Evolutionary conservation across 2,329 filamentous ascomycete species (phyloP).

Genomic region (Clarireedia paspali): DNA sequence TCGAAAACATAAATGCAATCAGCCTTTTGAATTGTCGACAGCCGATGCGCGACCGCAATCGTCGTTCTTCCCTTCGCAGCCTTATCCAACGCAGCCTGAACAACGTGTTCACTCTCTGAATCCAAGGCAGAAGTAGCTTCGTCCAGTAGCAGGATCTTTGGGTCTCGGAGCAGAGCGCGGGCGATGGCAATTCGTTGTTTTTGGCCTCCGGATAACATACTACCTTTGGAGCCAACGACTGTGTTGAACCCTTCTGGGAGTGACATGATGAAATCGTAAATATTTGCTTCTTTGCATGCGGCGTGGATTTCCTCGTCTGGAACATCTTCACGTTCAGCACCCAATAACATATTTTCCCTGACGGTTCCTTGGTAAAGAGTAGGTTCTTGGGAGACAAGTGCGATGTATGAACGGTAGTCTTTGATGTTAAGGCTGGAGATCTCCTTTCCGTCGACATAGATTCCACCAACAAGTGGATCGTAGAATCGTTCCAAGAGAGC

Average conservation of each 20-base stretch:
- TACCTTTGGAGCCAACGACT: slow-evolving; percentile 78
- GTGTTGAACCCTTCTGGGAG: slow-evolving; percentile 60
- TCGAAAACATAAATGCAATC: slow-evolving; percentile 97
- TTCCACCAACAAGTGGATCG: slow-evolving; percentile 71
- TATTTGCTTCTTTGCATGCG: slow-evolving; percentile 85
- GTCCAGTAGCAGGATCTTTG: slow-evolving; percentile 77
- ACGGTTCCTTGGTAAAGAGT: slow-evolving; percentile 92
- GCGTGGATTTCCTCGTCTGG: slow-evolving; percentile 65
- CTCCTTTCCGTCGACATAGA: slow-evolving; percentile 77
- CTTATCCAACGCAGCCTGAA: slow-evolving; percentile 72
- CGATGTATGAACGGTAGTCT: slow-evolving; percentile 75
- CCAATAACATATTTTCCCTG: slow-evolving; percentile 81
- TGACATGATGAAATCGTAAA: slow-evolving; percentile 70
- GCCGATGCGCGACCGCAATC: slow-evolving; percentile 85
- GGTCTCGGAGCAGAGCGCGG: slow-evolving; percentile 81
- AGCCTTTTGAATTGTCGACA: slow-evolving; percentile 90
- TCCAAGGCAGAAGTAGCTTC: slow-evolving; percentile 76
- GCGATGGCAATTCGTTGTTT: slow-evolving; percentile 92
- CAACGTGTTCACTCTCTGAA: slow-evolving; percentile 69
- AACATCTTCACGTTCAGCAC: slow-evolving; percentile 58
- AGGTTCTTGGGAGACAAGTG: slow-evolving; percentile 89
- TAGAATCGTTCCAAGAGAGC: slow-evolving; percentile 91
- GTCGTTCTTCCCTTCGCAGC: slow-evolving; percentile 82
- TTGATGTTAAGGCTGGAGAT: slow-evolving; percentile 76
- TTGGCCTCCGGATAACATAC: slow-evolving; percentile 80